Evolutionary conservation across 2,329 filamentous ascomycete genomes (phyloP).

Genomic region (Alternaria solani): DNA sequence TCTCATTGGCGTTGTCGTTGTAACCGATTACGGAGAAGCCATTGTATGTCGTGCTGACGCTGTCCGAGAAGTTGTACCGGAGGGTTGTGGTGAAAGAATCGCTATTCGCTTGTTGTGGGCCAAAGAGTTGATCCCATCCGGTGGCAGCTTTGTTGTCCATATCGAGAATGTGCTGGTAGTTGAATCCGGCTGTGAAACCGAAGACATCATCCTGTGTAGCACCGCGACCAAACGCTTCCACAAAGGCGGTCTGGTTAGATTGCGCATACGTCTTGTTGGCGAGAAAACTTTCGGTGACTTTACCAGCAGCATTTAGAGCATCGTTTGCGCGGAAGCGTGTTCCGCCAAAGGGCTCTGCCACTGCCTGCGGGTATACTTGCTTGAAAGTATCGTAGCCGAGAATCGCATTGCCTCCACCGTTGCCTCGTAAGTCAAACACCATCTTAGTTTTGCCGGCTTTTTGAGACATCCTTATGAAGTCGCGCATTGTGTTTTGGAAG

Average conservation of each 20-base stretch:
- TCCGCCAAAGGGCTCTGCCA: slow-evolving; percentile 54
- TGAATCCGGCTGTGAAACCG: slow-evolving; percentile 38
- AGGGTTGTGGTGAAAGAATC: slow-evolving; percentile 49
- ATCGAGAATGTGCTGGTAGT: slow-evolving; percentile 46
- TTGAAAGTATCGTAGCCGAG: slow-evolving; percentile 59
- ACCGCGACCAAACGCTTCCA: slow-evolving; percentile 33
- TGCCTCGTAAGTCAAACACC: slow-evolving; percentile 69
- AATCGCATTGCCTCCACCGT: slow-evolving; percentile 63
- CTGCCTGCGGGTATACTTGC: slow-evolving; percentile 60
- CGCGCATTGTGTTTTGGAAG: slow-evolving; percentile 52
- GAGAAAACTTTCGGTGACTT: slow-evolving; percentile 42
- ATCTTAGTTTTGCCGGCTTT: slow-evolving; percentile 65
- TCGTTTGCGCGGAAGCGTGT: slow-evolving; percentile 58
- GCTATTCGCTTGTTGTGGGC: slow-evolving; percentile 41
- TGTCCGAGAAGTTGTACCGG: slow-evolving; percentile 50
- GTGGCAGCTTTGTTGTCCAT: slow-evolving; percentile 38
- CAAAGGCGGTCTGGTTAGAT: slow-evolving; percentile 38
- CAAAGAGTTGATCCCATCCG: slow-evolving; percentile 50
- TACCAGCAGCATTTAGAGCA: slow-evolving; percentile 47
- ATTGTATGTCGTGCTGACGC: slow-evolving; percentile 38
- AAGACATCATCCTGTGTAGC: slow-evolving; percentile 34
- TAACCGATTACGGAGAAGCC: slow-evolving; percentile 45
- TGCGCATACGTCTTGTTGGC: slow-evolving; percentile 41
- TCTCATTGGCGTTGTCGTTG: slow-evolving; percentile 40
- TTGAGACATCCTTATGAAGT: slow-evolving; percentile 59